phyloP scores from a whole-genome alignment of 129 eudicot species.

The Solidago caesia region DNA sequence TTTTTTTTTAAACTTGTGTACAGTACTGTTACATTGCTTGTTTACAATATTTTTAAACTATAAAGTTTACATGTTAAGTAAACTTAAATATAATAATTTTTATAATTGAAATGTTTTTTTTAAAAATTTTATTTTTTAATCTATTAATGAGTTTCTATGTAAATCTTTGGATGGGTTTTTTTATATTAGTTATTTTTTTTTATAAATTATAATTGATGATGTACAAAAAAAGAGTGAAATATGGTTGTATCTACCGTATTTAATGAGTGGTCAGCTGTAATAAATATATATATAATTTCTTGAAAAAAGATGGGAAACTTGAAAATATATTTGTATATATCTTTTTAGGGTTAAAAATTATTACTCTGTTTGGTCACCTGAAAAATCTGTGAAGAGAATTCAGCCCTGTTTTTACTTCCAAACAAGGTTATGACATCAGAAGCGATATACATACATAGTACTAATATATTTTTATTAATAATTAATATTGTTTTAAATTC shows the following conservation, averaged over 20 bases:
- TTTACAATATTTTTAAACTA: slow-evolving; percentile 15
- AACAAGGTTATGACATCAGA: slow-evolving; percentile 30
- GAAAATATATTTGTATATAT: slow-evolving; percentile 24
- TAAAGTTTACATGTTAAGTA: background rate
- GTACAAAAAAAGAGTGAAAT: slow-evolving; percentile 26
- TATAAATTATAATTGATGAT: slow-evolving; percentile 11
- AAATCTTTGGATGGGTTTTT: background rate
- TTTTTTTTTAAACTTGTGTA: background rate
- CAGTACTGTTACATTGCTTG: slow-evolving; percentile 37
- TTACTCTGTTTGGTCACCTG: slow-evolving; percentile 41
- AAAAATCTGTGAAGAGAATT: slow-evolving; percentile 33
- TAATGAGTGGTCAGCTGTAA: slow-evolving; percentile 36
- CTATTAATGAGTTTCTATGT: background rate
- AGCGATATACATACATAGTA: no score
- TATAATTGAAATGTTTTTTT: no score
- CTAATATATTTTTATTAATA: background rate
- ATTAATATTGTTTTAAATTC: background rate
- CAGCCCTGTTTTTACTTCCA: slow-evolving; percentile 40
- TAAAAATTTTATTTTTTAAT: no score
- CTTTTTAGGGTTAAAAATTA: slow-evolving; percentile 30
- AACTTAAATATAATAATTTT: no score
- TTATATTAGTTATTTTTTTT: background rate
- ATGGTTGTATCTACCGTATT: slow-evolving; percentile 41
- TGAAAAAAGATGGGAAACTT: slow-evolving; percentile 39
- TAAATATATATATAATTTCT: slow-evolving; percentile 33